phyloP scores from a whole-genome alignment of 2,329 filamentous ascomycete species.

The Penicillium decumbens region DNA sequence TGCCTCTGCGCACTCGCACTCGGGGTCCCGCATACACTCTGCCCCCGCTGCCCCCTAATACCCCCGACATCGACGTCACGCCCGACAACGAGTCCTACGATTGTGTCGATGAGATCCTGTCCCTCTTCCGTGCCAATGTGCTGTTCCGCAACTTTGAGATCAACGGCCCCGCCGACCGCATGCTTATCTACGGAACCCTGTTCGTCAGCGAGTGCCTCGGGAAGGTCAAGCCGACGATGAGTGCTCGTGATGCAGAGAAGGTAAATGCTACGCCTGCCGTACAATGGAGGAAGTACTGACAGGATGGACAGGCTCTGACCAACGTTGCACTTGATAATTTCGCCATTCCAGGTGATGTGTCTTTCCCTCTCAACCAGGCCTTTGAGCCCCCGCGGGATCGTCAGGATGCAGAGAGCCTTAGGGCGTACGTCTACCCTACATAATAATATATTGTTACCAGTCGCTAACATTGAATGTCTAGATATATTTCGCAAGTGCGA shows the following conservation, averaged over 20 bases:
- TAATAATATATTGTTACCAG: neutral
- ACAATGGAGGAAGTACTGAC: neutral
- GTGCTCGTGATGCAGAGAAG: slow-evolving; percentile 62
- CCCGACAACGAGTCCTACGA: slow-evolving; percentile 92
- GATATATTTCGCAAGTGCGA: slow-evolving; percentile 74
- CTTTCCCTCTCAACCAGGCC: slow-evolving; percentile 91
- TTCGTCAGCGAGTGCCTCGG: slow-evolving; percentile 86
- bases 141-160: slow-evolving; percentile 99
- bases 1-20: slow-evolving; percentile 89
- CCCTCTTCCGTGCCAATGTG: slow-evolving; percentile 93
- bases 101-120: slow-evolving; percentile 87
- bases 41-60: slow-evolving; percentile 57
- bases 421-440: slow-evolving; percentile 60
- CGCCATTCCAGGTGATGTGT: slow-evolving; percentile 86
- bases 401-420: slow-evolving; percentile 81
- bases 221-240: slow-evolving; percentile 75
- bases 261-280: slow-evolving; percentile 29
- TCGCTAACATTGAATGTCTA: slow-evolving; percentile 16
- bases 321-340: slow-evolving; percentile 95
- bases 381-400: slow-evolving; percentile 84
- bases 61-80: slow-evolving; percentile 54
- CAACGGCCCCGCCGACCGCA: slow-evolving; percentile 87
- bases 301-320: slow-evolving; percentile 63
- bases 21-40: slow-evolving; percentile 92
- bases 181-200: slow-evolving; percentile 94